These are phyloP conservation scores for Colletotrichum sp. DNA, from an alignment of 2,329 filamentous ascomycete species.

Conservation along the genomic window DNA sequence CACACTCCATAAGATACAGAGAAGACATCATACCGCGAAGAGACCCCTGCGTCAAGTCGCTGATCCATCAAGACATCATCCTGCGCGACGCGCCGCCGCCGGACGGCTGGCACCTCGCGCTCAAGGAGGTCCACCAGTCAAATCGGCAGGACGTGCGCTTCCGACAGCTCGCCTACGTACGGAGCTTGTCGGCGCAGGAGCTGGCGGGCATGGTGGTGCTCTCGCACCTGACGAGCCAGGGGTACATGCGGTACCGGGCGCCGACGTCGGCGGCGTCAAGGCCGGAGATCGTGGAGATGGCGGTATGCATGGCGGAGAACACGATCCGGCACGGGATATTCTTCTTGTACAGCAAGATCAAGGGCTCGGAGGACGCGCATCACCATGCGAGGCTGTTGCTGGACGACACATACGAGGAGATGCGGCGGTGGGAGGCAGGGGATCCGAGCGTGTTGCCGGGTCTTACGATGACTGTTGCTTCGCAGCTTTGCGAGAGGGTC, in stretches of 20 bases:
- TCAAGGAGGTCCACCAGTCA: slow-evolving; percentile 10
- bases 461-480: slow-evolving; percentile 17
- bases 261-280: not conserved
- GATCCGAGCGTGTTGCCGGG: slow-evolving; percentile 15
- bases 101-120: slow-evolving; percentile 11
- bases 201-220: slow-evolving; percentile 16
- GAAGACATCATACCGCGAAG: slow-evolving; percentile 5
- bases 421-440: slow-evolving; percentile 19
- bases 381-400: slow-evolving; percentile 13
- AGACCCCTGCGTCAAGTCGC: slow-evolving; percentile 9
- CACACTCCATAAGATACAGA: slow-evolving; percentile 15
- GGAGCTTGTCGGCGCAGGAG: not conserved
- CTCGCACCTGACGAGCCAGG: slow-evolving; percentile 11
- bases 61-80: slow-evolving; percentile 18
- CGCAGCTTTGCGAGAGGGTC: not conserved
- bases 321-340: slow-evolving; percentile 19
- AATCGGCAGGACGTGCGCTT: slow-evolving; percentile 7
- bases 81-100: slow-evolving; percentile 5
- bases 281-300: slow-evolving; percentile 18
- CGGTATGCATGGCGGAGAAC: slow-evolving; percentile 19
- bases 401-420: slow-evolving; percentile 16
- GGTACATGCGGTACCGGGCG: slow-evolving; percentile 6
- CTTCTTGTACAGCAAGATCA: slow-evolving; percentile 13
- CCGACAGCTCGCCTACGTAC: slow-evolving; percentile 9
- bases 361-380: not conserved